Conservation (phyloP, 139 green algal genomes). For the Coelastrella sp. region DNA sequence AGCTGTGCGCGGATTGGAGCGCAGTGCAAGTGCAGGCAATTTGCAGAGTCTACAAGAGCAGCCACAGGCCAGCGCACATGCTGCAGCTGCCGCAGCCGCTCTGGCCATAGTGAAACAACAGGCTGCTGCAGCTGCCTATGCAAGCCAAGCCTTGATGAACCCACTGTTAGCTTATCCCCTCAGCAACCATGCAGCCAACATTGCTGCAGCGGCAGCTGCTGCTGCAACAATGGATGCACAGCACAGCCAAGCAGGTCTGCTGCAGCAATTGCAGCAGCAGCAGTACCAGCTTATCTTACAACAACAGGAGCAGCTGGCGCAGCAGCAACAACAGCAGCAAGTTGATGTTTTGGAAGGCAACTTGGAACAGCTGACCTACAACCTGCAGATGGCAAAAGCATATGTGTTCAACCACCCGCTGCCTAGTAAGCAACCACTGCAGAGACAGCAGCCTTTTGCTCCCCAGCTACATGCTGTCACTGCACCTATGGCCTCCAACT, state of each 20-base stretch:
- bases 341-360: conserved; percentile 25
- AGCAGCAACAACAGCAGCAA: conserved; percentile 9
- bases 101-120: not conserved
- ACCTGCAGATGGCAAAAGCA: conserved; percentile 36
- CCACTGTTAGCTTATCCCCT: not conserved
- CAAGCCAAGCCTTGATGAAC: not conserved
- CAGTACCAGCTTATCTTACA: not conserved
- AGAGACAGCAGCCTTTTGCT: conserved; percentile 19
- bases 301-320: not conserved
- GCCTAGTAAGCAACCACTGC: conserved; percentile 14
- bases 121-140: not conserved
- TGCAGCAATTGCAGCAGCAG: conserved; percentile 23
- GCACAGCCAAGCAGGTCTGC: not conserved
- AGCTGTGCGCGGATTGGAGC: not conserved
- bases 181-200: not conserved
- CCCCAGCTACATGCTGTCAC: not conserved
- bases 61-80: not conserved
- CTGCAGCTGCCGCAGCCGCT: conserved; percentile 18
- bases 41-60: not conserved
- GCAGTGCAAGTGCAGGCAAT: conserved; percentile 27
- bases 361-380: conserved; percentile 22
- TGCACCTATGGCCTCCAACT: not conserved
- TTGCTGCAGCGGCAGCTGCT: conserved; percentile 20
- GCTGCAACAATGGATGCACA: not conserved
- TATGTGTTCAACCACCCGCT: not conserved